phyloP scores from a whole-genome alignment of 257 asterid species.

The Sherardia arvensis region DNA sequence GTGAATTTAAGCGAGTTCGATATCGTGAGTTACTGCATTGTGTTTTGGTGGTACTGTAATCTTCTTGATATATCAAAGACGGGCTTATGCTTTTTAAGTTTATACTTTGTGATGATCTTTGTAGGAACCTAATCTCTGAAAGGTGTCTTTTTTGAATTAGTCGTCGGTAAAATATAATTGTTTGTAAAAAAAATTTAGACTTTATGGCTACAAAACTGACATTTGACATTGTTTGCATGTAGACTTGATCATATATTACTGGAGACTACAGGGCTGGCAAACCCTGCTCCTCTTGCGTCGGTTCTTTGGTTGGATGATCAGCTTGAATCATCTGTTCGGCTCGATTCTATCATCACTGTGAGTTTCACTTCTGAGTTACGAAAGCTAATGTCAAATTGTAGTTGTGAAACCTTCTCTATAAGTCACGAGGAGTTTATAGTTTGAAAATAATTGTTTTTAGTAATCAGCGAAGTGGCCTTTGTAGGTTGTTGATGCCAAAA shows the following conservation, averaged over 20 bases:
- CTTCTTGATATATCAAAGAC: background rate
- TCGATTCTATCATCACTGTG: slow-evolving; percentile 89
- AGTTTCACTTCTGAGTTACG: slow-evolving; percentile 20
- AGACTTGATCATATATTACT: slow-evolving; percentile 96
- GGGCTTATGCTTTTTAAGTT: background rate
- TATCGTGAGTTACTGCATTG: background rate
- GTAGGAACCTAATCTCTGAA: background rate
- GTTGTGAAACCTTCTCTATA: background rate
- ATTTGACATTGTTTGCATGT: slow-evolving; percentile 13
- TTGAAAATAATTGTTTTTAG: background rate
- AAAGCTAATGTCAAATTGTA: slow-evolving; percentile 7
- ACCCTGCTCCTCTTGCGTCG: slow-evolving; percentile 98
- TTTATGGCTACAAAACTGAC: no score
- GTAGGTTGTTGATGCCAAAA: slow-evolving; percentile 96
- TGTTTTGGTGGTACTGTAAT: no score
- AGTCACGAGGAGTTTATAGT: background rate
- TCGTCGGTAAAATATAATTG: background rate
- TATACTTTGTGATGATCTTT: background rate
- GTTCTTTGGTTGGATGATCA: slow-evolving; percentile 99
- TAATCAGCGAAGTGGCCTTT: background rate
- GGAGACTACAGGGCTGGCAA: slow-evolving; percentile 95
- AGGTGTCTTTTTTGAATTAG: background rate
- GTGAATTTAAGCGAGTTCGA: background rate
- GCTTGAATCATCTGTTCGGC: slow-evolving; percentile 77
- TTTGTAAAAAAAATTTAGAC: no score